Evolutionary conservation across 1,284 basidiomycete species (phyloP).

Genomic region (Sporisorium sorghi): DNA sequence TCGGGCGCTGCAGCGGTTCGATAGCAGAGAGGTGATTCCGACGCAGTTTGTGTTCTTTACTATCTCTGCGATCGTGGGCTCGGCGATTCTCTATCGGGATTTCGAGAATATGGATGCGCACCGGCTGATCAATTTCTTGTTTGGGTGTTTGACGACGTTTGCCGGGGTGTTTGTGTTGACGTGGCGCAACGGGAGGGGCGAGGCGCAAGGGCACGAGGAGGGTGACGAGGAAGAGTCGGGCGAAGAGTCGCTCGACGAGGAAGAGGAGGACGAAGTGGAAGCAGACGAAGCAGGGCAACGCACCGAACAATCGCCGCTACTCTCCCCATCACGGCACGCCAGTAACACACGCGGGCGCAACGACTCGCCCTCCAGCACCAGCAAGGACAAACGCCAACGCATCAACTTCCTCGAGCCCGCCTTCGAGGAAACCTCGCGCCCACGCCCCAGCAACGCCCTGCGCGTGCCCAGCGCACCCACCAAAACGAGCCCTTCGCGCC

Average conservation of each 20-base stretch:
- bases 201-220: slow-evolving; percentile 2
- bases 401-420: slow-evolving; percentile 27
- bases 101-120: slow-evolving; percentile 76
- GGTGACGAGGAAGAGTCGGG: slow-evolving; percentile 3
- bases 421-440: not conserved
- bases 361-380: not conserved
- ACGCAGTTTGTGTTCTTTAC: slow-evolving; percentile 88
- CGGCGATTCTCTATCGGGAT: slow-evolving; percentile 91
- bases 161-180: slow-evolving; percentile 79
- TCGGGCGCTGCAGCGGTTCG: slow-evolving; percentile 70
- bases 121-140: slow-evolving; percentile 84
- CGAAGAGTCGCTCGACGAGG: slow-evolving; percentile 8
- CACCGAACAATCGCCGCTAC: slow-evolving; percentile 17
- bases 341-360: not conserved
- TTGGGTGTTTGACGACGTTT: slow-evolving; percentile 84
- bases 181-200: slow-evolving; percentile 18
- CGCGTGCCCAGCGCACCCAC: slow-evolving; percentile 20
- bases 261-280: not conserved
- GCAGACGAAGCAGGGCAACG: not conserved
- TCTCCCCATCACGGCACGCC: slow-evolving; percentile 2
- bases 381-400: slow-evolving; percentile 10
- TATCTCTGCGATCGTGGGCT: slow-evolving; percentile 85
- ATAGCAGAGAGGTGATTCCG: slow-evolving; percentile 72
- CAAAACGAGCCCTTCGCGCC: slow-evolving; percentile 2
- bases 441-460: slow-evolving; percentile 22